Conservation (phyloP, 305 asterid species). For the Plantago coronopus region DNA sequence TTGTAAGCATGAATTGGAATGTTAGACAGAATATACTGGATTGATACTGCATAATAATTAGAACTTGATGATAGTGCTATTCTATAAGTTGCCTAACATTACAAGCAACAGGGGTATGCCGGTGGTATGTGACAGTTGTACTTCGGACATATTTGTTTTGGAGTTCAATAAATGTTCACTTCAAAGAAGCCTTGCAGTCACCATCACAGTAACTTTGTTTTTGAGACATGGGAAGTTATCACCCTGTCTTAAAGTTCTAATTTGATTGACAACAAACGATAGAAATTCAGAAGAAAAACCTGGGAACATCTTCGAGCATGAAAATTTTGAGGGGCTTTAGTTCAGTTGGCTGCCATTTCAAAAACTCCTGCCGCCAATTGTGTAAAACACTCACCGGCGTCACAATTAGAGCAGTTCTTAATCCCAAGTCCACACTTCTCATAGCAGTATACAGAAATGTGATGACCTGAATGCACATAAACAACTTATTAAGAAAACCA, state of each 20-base stretch:
- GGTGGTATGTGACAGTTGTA: not conserved
- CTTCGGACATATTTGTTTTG: not conserved
- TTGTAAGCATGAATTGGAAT: not conserved
- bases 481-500: constrained; percentile 20
- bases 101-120: not conserved
- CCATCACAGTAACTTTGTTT: not conserved
- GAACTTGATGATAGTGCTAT: not conserved
- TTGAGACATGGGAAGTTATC: not conserved
- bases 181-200: not conserved
- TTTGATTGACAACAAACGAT: constrained; percentile 5
- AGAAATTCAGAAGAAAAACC: constrained; percentile 39
- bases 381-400: constrained; percentile 95
- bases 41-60: not conserved
- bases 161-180: not conserved
- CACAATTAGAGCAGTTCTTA: constrained; percentile 83
- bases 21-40: not conserved
- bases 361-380: constrained; percentile 90
- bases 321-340: constrained; percentile 79
- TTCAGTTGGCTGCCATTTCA: constrained; percentile 92
- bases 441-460: constrained; percentile 88
- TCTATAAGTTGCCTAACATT: not conserved
- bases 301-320: constrained; percentile 93
- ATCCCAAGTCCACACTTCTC: constrained; percentile 82
- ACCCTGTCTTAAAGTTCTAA: not conserved
- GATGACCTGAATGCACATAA: constrained; percentile 57